Evolutionary conservation across 345 rosid species (phyloP), one percentile per base, ranked within the genome.

Genomic region (Cardiospermum halicacabum): DNA sequence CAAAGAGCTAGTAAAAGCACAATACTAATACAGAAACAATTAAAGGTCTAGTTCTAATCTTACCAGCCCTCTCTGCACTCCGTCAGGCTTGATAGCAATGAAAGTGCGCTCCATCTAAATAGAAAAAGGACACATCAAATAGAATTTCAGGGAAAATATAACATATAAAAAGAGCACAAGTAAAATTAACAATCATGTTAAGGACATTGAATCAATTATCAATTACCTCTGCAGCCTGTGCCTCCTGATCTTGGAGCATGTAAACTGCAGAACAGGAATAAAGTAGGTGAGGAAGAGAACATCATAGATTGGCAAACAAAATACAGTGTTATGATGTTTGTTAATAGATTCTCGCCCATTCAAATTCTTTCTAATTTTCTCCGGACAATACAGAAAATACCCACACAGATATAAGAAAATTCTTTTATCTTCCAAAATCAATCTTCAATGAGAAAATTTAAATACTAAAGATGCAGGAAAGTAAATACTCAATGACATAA

Each of bases 51-150:
- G 64, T 57, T 62, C 39, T 62, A n/a, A 49, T 53, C 78, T 75
- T 84, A 94, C 99, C 89, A 91, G 87, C 27, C 97, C 96, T 79
- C 99, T 70, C 75, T 94, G 99, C 53, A 94, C 95, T 55, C 99
- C 99, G 70, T 91, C 97, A 25, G 97, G 99, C 84, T 94, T 94
- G 85, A 94, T 94, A 56, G 99, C 99, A 24, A 94, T 94, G 84
- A 94, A 91, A 55, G 97, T 87, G 32, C 92, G 91, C 70, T 94
- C 99, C 80, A 84, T 54, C 99, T 94, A 82, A 55, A 60, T 26
- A 22, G 6, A 24, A 13, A 26, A 42, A 12, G 51, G 19, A 15
- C 0, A 2, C 5, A 10, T 56, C 28, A 45, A n/a, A 22, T 39
- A 69, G 21, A 61, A 53, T 57, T 42, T 22, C 54, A 42, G 10